Percentiles rank a stretch among this genome's conserved stretches.
These are phyloP conservation scores for Heritiera fomes DNA, from an alignment of 345 rosid species.

Conservation along the genomic window DNA sequence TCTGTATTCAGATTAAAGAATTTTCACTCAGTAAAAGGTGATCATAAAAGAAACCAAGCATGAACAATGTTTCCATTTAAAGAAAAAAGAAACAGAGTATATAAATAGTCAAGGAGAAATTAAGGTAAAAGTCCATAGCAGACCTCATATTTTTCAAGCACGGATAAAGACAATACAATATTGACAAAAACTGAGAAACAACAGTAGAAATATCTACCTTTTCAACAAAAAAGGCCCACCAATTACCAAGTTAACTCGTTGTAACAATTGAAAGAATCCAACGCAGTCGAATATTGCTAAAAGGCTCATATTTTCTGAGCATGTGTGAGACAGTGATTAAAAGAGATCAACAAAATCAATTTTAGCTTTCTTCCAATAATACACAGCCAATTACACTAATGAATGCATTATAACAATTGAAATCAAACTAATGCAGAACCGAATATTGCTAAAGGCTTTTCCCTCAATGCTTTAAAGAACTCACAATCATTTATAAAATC, in stretches of 20 bases:
- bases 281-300: neutral
- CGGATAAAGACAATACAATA: neutral
- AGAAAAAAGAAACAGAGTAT: neutral
- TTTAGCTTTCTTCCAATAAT: neutral
- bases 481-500: neutral
- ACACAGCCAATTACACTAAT: neutral
- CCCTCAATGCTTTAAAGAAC: neutral
- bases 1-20: constrained; percentile 31
- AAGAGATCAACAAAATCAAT: neutral
- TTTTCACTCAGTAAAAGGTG: neutral
- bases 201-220: neutral
- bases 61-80: neutral
- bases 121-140: neutral
- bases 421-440: neutral
- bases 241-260: neutral
- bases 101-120: neutral
- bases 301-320: neutral
- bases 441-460: neutral
- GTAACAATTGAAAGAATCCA: neutral
- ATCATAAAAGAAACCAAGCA: neutral
- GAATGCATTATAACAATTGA: neutral
- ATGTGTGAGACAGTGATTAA: neutral
- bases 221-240: neutral
- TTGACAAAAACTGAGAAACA: neutral
- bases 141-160: constrained; percentile 1